phyloP scores from a whole-genome alignment of 805 yeast species.

The Yarrowia yakushimensis region DNA sequence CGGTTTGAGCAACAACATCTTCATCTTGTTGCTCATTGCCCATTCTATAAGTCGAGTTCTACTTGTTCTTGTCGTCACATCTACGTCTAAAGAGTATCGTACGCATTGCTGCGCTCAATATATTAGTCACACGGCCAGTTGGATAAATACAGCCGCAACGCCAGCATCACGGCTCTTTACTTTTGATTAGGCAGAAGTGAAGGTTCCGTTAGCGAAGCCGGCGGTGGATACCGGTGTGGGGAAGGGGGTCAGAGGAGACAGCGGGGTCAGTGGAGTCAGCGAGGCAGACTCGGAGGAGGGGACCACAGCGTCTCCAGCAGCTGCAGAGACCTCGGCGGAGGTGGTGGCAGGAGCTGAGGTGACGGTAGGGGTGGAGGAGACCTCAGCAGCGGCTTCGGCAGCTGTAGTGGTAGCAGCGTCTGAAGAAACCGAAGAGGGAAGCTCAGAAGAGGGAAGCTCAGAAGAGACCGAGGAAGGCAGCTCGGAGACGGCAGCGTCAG shows the following conservation, averaged over 20 bases:
- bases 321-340: not conserved
- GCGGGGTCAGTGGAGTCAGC: no score
- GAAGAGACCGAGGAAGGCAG: not conserved
- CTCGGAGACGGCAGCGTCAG: not conserved
- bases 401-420: not conserved
- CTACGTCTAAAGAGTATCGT: no score
- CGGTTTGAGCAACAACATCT: no score
- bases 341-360: not conserved
- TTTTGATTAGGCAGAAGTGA: not conserved
- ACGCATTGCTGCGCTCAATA: not conserved
- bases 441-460: not conserved
- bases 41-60: no score
- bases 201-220: constrained; percentile 1
- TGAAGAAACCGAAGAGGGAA: not conserved
- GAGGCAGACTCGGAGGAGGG: no score
- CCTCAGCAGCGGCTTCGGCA: not conserved
- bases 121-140: not conserved
- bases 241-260: not conserved
- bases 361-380: not conserved
- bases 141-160: constrained; percentile 21
- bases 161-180: constrained; percentile 21
- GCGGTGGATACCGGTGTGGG: not conserved
- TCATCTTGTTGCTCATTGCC: no score
- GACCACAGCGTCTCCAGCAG: no score
- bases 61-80: no score